phyloP scores from a whole-genome alignment of 306 rosid genomes.

The Glycine soja region DNA sequence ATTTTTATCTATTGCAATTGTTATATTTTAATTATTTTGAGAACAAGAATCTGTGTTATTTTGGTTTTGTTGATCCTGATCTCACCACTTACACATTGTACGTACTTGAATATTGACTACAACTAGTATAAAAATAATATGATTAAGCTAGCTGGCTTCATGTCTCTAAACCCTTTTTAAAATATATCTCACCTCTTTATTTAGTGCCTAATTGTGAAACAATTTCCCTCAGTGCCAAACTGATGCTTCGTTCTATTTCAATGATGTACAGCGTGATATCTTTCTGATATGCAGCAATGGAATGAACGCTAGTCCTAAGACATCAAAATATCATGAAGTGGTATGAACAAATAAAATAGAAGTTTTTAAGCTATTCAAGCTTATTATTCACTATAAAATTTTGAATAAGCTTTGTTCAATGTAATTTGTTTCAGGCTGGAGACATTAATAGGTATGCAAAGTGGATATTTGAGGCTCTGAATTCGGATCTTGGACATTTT shows the following conservation, averaged over 20 bases:
- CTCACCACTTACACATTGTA: too few species aligned
- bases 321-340: constrained; percentile 22
- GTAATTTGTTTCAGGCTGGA: constrained; percentile 5
- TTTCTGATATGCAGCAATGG: constrained; percentile 41
- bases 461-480: not conserved
- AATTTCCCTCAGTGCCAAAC: not conserved
- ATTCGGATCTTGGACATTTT: not conserved
- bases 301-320: not conserved
- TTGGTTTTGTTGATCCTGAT: too few species aligned
- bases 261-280: constrained; percentile 41
- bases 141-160: too few species aligned
- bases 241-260: constrained; percentile 37
- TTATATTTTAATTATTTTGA: too few species aligned
- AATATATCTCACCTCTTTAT: not conserved
- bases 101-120: too few species aligned
- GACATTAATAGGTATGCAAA: not conserved
- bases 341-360: constrained; percentile 32
- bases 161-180: too few species aligned
- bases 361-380: not conserved
- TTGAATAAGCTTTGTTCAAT: not conserved
- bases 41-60: too few species aligned
- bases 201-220: too few species aligned
- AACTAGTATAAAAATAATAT: too few species aligned
- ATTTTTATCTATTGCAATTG: too few species aligned
- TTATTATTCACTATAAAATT: not conserved